phyloP scores from a whole-genome alignment of 1,139 yeast genomes.

The Magnusiomyces paraingens region DNA sequence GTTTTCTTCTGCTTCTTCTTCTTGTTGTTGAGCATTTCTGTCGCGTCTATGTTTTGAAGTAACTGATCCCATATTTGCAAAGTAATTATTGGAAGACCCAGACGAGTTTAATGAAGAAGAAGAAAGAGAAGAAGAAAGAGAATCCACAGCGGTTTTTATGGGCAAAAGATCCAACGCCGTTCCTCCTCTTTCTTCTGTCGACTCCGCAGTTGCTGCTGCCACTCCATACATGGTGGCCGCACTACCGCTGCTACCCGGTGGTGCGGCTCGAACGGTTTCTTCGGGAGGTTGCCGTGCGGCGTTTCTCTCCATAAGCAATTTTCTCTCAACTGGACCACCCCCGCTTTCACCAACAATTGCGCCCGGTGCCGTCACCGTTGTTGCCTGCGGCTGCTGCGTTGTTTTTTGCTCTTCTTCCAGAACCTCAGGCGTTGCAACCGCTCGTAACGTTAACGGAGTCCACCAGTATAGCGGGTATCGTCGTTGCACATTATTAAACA shows the following conservation, averaged over 20 bases:
- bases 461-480: constrained; percentile 61
- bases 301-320: neutral
- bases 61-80: too few species aligned
- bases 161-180: too few species aligned
- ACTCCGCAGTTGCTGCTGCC: too few species aligned
- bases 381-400: neutral
- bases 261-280: neutral
- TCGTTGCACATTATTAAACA: constrained; percentile 51
- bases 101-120: too few species aligned
- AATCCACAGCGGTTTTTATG: too few species aligned
- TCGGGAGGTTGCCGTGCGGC: too few species aligned
- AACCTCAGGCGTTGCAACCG: neutral
- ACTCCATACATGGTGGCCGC: neutral
- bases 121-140: too few species aligned
- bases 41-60: too few species aligned
- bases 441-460: constrained; percentile 37
- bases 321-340: too few species aligned
- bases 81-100: too few species aligned
- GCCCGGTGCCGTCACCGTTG: neutral
- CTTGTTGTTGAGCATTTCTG: neutral
- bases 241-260: neutral
- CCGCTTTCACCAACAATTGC: too few species aligned
- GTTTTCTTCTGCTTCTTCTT: neutral
- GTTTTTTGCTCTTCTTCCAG: neutral
- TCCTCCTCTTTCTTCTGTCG: too few species aligned